These are phyloP conservation scores for Mantamonas sphyraenae DNA, from an alignment of 78 protist genomes.

Conservation along the genomic window DNA sequence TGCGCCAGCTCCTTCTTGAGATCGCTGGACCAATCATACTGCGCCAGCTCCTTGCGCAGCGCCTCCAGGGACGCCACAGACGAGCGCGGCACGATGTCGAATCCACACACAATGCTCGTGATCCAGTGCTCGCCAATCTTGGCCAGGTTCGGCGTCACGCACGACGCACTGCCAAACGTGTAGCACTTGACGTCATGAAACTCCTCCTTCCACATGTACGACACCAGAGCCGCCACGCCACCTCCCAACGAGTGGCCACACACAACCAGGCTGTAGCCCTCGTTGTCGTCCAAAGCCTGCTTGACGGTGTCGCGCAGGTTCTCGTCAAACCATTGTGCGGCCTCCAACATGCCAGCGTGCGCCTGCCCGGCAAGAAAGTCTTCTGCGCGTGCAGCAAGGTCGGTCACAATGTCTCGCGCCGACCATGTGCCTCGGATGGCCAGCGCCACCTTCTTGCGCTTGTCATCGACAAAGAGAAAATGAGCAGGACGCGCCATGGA, in stretches of 20 bases:
- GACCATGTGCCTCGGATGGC: background rate
- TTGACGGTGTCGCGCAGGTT: background rate
- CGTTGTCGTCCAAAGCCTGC: background rate
- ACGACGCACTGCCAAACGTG: background rate
- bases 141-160: background rate
- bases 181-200: background rate
- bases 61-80: too few species aligned
- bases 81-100: background rate
- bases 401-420: background rate
- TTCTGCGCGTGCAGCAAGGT: background rate
- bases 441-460: background rate
- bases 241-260: background rate
- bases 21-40: too few species aligned
- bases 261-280: background rate
- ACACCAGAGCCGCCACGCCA: background rate
- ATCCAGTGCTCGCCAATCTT: background rate
- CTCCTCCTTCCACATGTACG: background rate
- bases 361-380: background rate
- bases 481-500: background rate
- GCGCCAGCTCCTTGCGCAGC: too few species aligned
- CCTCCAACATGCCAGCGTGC: background rate
- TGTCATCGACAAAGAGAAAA: background rate
- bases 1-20: too few species aligned
- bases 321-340: background rate
- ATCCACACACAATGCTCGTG: background rate